These are phyloP conservation scores for Stereocaulon alpinum DNA, from an alignment of 495 filamentous ascomycete genomes.

Conservation along the genomic window DNA sequence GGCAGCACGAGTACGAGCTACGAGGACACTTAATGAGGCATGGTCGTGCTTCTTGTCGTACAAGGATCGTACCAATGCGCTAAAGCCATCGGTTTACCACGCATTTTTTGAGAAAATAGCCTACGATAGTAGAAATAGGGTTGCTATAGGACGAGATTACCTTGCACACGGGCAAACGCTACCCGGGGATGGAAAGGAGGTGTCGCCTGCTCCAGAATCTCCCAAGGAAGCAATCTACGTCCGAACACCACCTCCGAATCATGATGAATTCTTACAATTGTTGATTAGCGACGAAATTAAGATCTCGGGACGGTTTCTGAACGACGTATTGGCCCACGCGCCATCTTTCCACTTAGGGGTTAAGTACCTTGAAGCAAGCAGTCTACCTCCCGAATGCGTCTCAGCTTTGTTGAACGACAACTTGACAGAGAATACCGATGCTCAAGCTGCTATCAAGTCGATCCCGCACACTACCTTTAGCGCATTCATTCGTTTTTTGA, in stretches of 20 bases:
- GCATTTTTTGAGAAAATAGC: slow-evolving; percentile 55
- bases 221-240: slow-evolving; percentile 51
- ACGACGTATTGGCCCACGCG: slow-evolving; percentile 38
- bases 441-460: slow-evolving; percentile 14
- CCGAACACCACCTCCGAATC: slow-evolving; percentile 41
- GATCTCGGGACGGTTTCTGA: slow-evolving; percentile 35
- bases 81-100: slow-evolving; percentile 32
- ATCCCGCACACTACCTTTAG: slow-evolving; percentile 35
- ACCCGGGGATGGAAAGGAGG: slow-evolving; percentile 53
- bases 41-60: slow-evolving; percentile 59
- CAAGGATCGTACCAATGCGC: slow-evolving; percentile 26
- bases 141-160: background rate
- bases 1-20: slow-evolving; percentile 43
- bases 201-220: slow-evolving; percentile 43
- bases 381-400: slow-evolving; percentile 28
- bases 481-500: slow-evolving; percentile 41
- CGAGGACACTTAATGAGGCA: slow-evolving; percentile 58
- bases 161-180: slow-evolving; percentile 23
- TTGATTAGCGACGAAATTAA: slow-evolving; percentile 42
- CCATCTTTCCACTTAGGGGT: slow-evolving; percentile 31
- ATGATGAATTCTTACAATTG: slow-evolving; percentile 42
- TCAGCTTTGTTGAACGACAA: slow-evolving; percentile 28
- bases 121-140: slow-evolving; percentile 28
- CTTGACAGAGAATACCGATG: slow-evolving; percentile 16
- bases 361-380: slow-evolving; percentile 32